Conservation (phyloP, 805 yeast genomes). For the Starmera dryadoides region DNA sequence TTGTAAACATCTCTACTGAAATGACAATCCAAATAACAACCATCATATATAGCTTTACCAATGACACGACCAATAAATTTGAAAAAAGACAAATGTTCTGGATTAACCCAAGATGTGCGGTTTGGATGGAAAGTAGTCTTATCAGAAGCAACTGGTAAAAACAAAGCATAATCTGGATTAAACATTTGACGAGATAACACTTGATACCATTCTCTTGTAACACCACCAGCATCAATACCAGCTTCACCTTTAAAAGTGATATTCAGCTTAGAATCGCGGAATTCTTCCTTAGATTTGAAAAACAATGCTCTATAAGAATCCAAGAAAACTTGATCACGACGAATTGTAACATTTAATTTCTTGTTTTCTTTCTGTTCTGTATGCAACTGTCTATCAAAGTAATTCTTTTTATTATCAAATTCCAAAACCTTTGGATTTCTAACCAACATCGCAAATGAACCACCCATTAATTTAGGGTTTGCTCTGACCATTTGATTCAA, state of each 20-base stretch:
- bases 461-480: constrained; percentile 90
- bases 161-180: constrained; percentile 90
- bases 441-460: constrained; percentile 87
- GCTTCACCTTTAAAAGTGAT: constrained; percentile 87
- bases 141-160: constrained; percentile 86
- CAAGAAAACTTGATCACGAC: constrained; percentile 85
- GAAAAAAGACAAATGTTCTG: constrained; percentile 88
- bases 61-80: constrained; percentile 90
- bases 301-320: constrained; percentile 83
- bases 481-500: constrained; percentile 87
- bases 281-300: constrained; percentile 68
- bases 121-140: constrained; percentile 94
- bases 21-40: constrained; percentile 83
- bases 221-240: constrained; percentile 98
- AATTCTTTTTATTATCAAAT: constrained; percentile 87
- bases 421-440: constrained; percentile 85
- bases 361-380: constrained; percentile 30
- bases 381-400: constrained; percentile 72
- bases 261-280: constrained; percentile 65
- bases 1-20: constrained; percentile 94
- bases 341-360: constrained; percentile 58
- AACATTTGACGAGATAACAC: constrained; percentile 91
- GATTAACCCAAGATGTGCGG: constrained; percentile 84
- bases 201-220: constrained; percentile 96
- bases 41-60: constrained; percentile 90